Conservation (phyloP, 345 rosid species). For the Citrus australasica region DNA sequence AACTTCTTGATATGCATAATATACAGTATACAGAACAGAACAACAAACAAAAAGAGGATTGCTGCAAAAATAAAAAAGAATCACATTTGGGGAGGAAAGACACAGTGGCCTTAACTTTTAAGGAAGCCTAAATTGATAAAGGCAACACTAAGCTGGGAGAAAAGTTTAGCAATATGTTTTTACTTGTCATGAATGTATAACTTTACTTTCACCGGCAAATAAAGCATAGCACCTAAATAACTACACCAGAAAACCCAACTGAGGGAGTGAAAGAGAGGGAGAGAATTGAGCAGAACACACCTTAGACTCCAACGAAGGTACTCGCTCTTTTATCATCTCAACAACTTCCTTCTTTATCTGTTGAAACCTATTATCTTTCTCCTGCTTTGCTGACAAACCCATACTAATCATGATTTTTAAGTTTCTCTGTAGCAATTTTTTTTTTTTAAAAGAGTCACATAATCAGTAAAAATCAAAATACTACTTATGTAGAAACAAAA, state of each 20-base stretch:
- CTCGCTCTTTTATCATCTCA: constrained; percentile 63
- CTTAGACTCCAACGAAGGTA: constrained; percentile 59
- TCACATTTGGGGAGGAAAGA: background rate
- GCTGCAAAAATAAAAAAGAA: background rate
- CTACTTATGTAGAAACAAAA: background rate
- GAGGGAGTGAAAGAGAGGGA: constrained; percentile 4
- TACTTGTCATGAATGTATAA: background rate
- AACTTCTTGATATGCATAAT: background rate
- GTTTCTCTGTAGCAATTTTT: constrained; percentile 60
- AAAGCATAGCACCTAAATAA: background rate
- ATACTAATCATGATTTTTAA: constrained; percentile 72
- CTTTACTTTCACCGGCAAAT: background rate
- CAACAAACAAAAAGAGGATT: background rate
- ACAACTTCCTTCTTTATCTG: constrained; percentile 74
- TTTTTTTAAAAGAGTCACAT: background rate
- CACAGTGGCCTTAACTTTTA: background rate
- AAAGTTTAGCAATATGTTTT: background rate
- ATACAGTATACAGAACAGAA: background rate
- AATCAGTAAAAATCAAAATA: background rate
- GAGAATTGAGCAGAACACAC: constrained; percentile 25
- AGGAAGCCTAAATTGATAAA: background rate
- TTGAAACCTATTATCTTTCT: constrained; percentile 80
- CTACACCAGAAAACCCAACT: background rate
- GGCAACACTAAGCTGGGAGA: background rate
- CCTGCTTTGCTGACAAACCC: constrained; percentile 66